A percentile compares a stretch with the other conserved stretches of the same genome.
Evolutionary conservation across 2,329 filamentous ascomycete genomes (phyloP).

Genomic region (Tolypocladium album): DNA sequence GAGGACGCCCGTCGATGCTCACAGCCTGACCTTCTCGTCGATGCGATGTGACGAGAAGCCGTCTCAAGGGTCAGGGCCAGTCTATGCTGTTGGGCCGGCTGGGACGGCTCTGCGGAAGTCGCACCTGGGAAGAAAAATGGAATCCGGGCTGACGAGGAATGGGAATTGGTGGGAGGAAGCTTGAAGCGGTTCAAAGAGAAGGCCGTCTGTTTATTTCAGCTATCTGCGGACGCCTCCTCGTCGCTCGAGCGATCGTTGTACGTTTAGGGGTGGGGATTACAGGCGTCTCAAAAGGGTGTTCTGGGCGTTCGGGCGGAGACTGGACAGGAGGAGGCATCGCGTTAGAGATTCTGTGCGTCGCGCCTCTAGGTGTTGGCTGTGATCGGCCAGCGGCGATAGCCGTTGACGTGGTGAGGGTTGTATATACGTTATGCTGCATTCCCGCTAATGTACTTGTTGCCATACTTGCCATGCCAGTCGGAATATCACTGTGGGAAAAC

Average conservation of each 20-base stretch:
- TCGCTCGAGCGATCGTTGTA: neutral
- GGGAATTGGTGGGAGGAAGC: neutral
- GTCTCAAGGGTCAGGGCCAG: neutral
- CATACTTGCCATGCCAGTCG: neutral
- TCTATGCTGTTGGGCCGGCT: neutral
- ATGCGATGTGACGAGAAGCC: neutral
- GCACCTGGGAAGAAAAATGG: neutral
- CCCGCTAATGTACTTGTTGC: neutral
- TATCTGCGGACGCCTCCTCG: neutral
- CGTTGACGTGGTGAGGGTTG: neutral
- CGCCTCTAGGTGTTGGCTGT: neutral
- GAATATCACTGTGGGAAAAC: neutral
- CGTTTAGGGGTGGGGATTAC: neutral
- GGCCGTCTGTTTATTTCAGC: neutral
- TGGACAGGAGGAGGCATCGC: neutral
- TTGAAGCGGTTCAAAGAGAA: neutral
- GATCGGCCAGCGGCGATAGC: neutral
- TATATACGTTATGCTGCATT: neutral
- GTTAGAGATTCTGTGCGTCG: neutral
- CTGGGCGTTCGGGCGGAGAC: neutral
- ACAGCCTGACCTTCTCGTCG: neutral
- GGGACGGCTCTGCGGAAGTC: neutral
- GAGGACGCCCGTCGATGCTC: too few relatives aligned
- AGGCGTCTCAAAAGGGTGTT: neutral
- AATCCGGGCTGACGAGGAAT: neutral